Evolutionary conservation across 208 protist genomes (phyloP).

Genomic region (Wallacemonas sp.): DNA sequence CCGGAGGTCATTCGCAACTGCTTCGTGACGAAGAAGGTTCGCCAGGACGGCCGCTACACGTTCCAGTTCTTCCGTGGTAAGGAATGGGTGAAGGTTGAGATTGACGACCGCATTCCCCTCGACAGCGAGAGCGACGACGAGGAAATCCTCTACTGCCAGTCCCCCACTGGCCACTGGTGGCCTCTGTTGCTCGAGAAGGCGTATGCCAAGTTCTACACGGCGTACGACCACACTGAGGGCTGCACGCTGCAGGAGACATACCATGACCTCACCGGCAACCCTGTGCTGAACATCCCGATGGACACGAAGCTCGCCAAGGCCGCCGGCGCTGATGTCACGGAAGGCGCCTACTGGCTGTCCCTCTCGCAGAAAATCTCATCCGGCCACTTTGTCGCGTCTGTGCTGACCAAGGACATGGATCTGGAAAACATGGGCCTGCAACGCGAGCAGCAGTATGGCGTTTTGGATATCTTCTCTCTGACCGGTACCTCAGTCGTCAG

Average conservation of each 20-base stretch:
- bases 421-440: conserved; percentile 71
- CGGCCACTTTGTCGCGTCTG: conserved; percentile 57
- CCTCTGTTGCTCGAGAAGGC: conserved; percentile 74
- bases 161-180: conserved; percentile 52
- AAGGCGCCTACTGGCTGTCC: conserved; percentile 60
- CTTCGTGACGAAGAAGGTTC: conserved; percentile 43
- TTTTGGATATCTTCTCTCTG: conserved; percentile 74
- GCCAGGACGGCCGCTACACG: conserved; percentile 45
- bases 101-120: conserved; percentile 55
- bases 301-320: conserved; percentile 43
- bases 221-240: conserved; percentile 43
- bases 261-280: conserved; percentile 57
- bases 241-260: conserved; percentile 54
- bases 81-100: conserved; percentile 59
- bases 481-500: conserved; percentile 56
- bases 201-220: conserved; percentile 68
- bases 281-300: conserved; percentile 53
- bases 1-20: conserved; percentile 45
- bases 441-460: conserved; percentile 75
- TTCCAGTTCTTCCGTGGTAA: conserved; percentile 54
- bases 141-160: conserved; percentile 44
- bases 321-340: conserved; percentile 26
- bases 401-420: conserved; percentile 59
- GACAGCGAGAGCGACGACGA: conserved; percentile 43
- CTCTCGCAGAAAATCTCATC: conserved; percentile 59